Evolutionary conservation across 2,329 filamentous ascomycete genomes (phyloP), one percentile per base, ranked within the genome.

Genomic region (Colletotrichum gigasporum): DNA sequence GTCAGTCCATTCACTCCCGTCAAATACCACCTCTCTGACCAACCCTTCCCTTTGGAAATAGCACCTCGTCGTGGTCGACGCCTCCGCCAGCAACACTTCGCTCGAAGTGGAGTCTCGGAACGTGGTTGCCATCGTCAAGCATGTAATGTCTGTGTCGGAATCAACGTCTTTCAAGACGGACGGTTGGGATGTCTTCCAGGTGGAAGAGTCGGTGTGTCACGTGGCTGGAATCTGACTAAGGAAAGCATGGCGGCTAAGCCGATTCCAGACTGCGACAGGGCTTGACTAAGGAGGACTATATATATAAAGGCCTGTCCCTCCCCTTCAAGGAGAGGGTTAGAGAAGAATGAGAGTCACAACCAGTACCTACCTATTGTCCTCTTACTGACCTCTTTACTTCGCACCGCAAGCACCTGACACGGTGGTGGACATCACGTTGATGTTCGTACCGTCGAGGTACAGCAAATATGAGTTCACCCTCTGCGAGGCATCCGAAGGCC

Each of bases 61-160:
- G 12, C 26, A 54, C 26, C 35, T 54, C n/a, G n/a, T 14, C 16
- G 42, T 7, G 11, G 10, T n/a, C n/a, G 51, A 16, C 5, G 37
- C n/a, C 16, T 20, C 35, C 22, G 16, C 37, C 8, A 62, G 24
- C 26, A 62, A 12, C 14, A 62, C 34, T 14, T 42, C 16, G 18
- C 18, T 42, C 12, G 11, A 9, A 12, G 3, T 12, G 7, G 26
- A 35, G 42, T 22, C 24, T 16, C 14, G n/a, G 11, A 42, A 16
- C 4, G 51, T 44, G 6, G 50, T 54, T 11, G 47, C 50, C 50
- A 62, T 39, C 2, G 50, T 55, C n/a, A 62, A 30, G 34, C 50
- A 62, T n/a, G 42, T 22, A 24, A 62, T 62, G 42, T 55, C 58
- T 16, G 58, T 55, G 26, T 62, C 50, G 4, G 30, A 3, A 24